Evolutionary conservation across 805 yeast species (phyloP).

Genomic region (Lachancea sp.): DNA sequence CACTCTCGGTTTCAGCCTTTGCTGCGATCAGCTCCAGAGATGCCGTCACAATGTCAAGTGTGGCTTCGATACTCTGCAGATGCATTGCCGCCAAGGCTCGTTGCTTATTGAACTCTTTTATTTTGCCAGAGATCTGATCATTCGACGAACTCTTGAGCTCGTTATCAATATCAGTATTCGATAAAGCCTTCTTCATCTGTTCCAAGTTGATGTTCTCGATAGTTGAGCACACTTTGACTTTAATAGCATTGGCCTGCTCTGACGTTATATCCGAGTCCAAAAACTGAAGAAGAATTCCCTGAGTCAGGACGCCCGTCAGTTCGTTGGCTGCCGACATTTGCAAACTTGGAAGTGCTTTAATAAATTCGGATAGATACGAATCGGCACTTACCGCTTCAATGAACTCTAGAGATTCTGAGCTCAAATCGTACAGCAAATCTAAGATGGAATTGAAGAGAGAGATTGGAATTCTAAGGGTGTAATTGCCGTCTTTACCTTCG

Average conservation of each 20-base stretch:
- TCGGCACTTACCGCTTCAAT: slow-evolving; percentile 28
- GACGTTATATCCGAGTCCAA: slow-evolving; percentile 26
- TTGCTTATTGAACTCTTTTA: slow-evolving; percentile 35
- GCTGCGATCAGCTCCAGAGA: slow-evolving; percentile 52
- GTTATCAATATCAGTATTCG: slow-evolving; percentile 13
- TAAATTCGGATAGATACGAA: slow-evolving; percentile 15
- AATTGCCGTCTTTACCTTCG: slow-evolving; percentile 13
- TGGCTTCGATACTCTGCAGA: slow-evolving; percentile 59
- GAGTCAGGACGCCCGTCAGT: slow-evolving; percentile 30
- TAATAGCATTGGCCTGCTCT: slow-evolving; percentile 20
- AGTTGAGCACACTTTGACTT: slow-evolving; percentile 20
- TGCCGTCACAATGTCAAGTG: slow-evolving; percentile 72
- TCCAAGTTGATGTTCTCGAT: slow-evolving; percentile 32
- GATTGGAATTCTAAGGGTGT: slow-evolving; percentile 31
- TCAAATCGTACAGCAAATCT: slow-evolving; percentile 54
- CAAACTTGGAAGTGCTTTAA: slow-evolving; percentile 14
- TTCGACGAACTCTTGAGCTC: slow-evolving; percentile 14
- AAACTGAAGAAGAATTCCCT: slow-evolving; percentile 37
- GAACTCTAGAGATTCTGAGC: slow-evolving; percentile 52
- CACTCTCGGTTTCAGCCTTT: slow-evolving; percentile 12
- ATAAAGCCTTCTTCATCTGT: slow-evolving; percentile 25
- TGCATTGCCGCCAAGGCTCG: slow-evolving; percentile 43
- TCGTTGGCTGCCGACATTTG: slow-evolving; percentile 21
- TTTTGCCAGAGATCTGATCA: slow-evolving; percentile 21
- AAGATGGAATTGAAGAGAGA: slow-evolving; percentile 46